These are phyloP conservation scores for Naganishia antarctica DNA, from an alignment of 768 basidiomycete genomes.

Conservation along the genomic window DNA sequence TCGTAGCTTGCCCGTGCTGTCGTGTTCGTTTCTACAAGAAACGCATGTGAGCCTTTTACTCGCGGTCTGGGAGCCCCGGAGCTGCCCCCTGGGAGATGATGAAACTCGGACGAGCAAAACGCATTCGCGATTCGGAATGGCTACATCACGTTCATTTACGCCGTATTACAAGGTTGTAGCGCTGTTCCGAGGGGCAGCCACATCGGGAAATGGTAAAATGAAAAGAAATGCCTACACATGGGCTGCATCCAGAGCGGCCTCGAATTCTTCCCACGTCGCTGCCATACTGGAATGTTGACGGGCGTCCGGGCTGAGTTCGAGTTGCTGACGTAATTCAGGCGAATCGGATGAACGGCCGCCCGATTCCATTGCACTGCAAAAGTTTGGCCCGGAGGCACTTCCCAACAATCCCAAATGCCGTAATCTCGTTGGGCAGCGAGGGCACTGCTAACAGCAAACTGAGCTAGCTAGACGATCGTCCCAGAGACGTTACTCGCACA, in stretches of 20 bases:
- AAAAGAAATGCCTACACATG: slow-evolving; percentile 10
- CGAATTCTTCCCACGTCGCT: not conserved
- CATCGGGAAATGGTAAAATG: not conserved
- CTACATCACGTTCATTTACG: not conserved
- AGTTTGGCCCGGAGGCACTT: too few relatives aligned
- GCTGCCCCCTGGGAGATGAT: not conserved
- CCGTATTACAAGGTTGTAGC: not conserved
- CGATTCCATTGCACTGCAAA: too few relatives aligned
- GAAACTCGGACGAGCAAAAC: too few relatives aligned
- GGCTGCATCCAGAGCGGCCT: slow-evolving; percentile 4
- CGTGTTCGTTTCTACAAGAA: not conserved
- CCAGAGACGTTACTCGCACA: too few relatives aligned
- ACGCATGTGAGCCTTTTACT: not conserved
- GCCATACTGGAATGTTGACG: not conserved
- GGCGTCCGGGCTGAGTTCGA: not conserved
- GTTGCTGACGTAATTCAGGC: slow-evolving; percentile 17
- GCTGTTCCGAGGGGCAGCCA: not conserved
- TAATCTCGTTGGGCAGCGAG: too few relatives aligned
- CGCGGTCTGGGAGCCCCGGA: not conserved
- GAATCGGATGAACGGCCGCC: too few relatives aligned
- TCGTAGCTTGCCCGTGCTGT: not conserved
- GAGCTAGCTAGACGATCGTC: too few relatives aligned
- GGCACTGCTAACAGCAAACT: too few relatives aligned
- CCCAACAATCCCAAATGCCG: too few relatives aligned
- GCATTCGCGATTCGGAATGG: not conserved